A percentile compares a stretch with the other conserved stretches of the same genome.
Conservation (phyloP, 129 eudicot species). For the Artemisia annua region DNA sequence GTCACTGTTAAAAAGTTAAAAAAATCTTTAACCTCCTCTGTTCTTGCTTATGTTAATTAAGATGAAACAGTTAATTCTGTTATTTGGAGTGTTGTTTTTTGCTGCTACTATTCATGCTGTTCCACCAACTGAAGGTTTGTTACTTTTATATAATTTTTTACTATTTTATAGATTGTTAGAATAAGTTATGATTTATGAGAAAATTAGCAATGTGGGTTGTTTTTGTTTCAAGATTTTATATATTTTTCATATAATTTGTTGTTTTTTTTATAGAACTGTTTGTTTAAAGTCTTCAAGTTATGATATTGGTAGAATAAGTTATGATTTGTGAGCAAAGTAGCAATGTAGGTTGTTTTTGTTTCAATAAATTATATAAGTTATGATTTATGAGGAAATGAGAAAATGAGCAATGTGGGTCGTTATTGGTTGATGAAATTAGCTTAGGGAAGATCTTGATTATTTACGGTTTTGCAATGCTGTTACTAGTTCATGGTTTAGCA, state of each 20-base stretch:
- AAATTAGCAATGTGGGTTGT: conserved; percentile 19
- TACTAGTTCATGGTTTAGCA: conserved; percentile 17
- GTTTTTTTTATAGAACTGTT: no score
- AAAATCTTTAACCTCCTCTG: conserved; percentile 15
- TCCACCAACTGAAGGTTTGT: conserved; percentile 58
- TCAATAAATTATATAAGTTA: no score
- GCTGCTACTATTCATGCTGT: conserved; percentile 47
- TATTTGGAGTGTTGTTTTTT: conserved; percentile 23
- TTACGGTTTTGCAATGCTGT: no score
- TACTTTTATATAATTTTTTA: no score
- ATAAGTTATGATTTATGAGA: not conserved
- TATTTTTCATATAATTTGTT: no score
- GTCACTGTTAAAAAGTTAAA: conserved; percentile 39
- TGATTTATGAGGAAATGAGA: not conserved
- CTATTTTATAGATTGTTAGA: not conserved
- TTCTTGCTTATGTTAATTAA: conserved; percentile 23
- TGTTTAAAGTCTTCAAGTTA: no score
- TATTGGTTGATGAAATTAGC: not conserved
- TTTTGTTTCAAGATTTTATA: conserved; percentile 1
- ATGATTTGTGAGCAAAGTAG: no score
- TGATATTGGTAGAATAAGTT: not conserved
- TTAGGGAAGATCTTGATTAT: conserved; percentile 27
- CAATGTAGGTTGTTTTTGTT: no score
- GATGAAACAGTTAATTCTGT: conserved; percentile 26
- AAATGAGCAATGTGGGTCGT: not conserved